Conservation (phyloP, 768 basidiomycete genomes). For the Lactarius evosmus region DNA sequence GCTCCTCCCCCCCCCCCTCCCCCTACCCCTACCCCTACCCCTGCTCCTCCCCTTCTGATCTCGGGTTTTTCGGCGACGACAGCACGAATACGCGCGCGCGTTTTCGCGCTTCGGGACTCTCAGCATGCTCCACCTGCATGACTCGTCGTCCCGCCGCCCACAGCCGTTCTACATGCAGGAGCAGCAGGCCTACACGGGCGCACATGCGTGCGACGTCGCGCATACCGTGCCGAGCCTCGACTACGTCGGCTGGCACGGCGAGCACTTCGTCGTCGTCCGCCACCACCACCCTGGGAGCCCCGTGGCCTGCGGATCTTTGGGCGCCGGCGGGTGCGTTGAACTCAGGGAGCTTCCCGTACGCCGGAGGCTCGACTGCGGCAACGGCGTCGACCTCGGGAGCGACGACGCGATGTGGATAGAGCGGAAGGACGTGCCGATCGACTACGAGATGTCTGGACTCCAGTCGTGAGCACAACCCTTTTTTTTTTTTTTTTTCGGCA, state of each 20-base stretch:
- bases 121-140: constrained; percentile 59
- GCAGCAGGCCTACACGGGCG: constrained; percentile 52
- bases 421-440: constrained; percentile 72
- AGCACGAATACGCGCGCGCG: constrained; percentile 52
- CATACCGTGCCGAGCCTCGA: constrained; percentile 50
- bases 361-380: constrained; percentile 58
- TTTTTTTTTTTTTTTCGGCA: no score
- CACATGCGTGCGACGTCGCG: constrained; percentile 50
- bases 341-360: constrained; percentile 60
- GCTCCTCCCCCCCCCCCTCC: no score
- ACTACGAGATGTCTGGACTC: constrained; percentile 62
- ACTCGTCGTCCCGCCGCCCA: constrained; percentile 45
- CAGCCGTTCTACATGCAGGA: constrained; percentile 57
- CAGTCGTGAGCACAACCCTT: constrained; percentile 31
- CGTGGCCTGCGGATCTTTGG: neutral
- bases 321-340: constrained; percentile 33
- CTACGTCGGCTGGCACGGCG: constrained; percentile 72
- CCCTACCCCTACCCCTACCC: no score
- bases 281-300: neutral
- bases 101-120: constrained; percentile 50
- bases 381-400: constrained; percentile 60
- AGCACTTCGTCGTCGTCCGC: constrained; percentile 63
- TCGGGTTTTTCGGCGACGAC: neutral
- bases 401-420: constrained; percentile 65
- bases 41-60: neutral